These are phyloP conservation scores for Paramyrothecium sp. DNA, from an alignment of 2,329 filamentous ascomycete genomes.

Conservation along the genomic window DNA sequence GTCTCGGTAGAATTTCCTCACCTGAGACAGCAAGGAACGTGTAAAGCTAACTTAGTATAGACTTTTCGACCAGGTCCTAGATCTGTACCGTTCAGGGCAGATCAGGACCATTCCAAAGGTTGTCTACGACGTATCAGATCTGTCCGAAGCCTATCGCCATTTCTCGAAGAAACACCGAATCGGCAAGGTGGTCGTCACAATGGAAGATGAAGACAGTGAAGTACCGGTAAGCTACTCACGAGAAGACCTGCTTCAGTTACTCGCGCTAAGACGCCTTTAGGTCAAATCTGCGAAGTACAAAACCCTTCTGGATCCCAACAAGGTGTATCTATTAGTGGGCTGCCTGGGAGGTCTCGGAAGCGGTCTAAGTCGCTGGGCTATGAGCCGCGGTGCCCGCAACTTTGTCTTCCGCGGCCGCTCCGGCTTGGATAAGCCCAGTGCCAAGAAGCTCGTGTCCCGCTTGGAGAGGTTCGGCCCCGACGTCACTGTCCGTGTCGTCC, in stretches of 20 bases:
- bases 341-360: background rate
- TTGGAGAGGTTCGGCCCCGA: no score
- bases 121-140: background rate
- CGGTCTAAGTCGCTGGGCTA: background rate
- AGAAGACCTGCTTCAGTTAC: background rate
- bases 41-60: background rate
- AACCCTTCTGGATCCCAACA: background rate
- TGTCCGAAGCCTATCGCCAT: constrained; percentile 28
- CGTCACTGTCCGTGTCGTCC: background rate
- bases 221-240: background rate
- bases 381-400: background rate
- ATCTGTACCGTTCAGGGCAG: background rate
- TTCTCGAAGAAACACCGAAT: constrained; percentile 30
- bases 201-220: constrained; percentile 7
- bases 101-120: background rate
- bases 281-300: background rate
- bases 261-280: background rate
- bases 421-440: background rate
- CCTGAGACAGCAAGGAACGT: constrained; percentile 1
- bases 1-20: background rate
- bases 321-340: background rate
- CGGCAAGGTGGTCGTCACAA: constrained; percentile 30
- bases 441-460: background rate
- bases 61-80: background rate
- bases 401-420: background rate